phyloP scores from a whole-genome alignment of 345 rosid genomes.

The Crucihimalaya himalaica region DNA sequence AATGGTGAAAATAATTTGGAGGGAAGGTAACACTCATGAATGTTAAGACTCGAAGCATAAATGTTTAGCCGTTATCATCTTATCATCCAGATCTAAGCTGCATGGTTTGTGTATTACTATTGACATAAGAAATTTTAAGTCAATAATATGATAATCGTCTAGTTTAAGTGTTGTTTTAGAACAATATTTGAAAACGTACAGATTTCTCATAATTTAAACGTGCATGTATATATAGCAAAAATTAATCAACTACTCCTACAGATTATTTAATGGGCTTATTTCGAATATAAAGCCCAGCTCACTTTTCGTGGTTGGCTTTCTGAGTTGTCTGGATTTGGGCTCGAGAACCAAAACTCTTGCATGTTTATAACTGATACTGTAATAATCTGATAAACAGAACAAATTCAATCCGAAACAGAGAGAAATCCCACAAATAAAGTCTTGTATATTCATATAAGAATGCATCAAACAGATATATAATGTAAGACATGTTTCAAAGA shows the following conservation, averaged over 20 bases:
- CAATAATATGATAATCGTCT: not conserved
- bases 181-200: not conserved
- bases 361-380: not conserved
- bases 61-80: not conserved
- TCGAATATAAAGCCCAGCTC: not conserved
- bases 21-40: not conserved
- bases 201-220: not conserved
- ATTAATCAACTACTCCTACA: not conserved
- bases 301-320: not conserved
- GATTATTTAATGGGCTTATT: conserved; percentile 7
- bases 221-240: not conserved
- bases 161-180: not conserved
- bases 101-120: not conserved
- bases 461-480: not conserved
- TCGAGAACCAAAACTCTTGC: conserved; percentile 1
- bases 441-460: not conserved
- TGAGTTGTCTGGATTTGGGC: not conserved
- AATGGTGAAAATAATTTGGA: too few relatives aligned
- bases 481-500: not conserved
- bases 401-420: not conserved
- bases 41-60: not conserved
- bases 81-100: not conserved
- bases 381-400: conserved; percentile 11
- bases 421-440: conserved; percentile 17
- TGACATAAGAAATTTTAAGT: not conserved